Conservation (phyloP, 2,329 filamentous ascomycete species). For the Lecanicillium sp. region DNA sequence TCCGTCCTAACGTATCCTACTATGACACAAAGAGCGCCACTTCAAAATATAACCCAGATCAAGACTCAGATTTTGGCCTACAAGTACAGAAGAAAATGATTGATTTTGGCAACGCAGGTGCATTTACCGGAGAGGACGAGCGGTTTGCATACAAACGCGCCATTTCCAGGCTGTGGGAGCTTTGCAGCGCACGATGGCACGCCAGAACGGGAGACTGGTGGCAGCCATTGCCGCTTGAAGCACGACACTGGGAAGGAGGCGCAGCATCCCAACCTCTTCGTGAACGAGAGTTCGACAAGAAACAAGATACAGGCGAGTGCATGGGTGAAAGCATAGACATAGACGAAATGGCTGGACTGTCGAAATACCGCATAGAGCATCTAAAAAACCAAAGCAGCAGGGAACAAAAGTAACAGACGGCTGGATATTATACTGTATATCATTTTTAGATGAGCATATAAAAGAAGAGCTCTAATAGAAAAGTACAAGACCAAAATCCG, state of each 20-base stretch:
- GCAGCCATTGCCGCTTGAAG: slow-evolving; percentile 56
- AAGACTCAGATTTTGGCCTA: slow-evolving; percentile 47
- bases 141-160: slow-evolving; percentile 74
- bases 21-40: slow-evolving; percentile 43
- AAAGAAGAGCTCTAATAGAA: slow-evolving; percentile 1
- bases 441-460: too few species aligned
- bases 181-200: slow-evolving; percentile 69
- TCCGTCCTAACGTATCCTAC: slow-evolving; percentile 68
- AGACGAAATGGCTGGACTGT: slow-evolving; percentile 29
- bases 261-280: slow-evolving; percentile 15
- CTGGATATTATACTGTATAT: too few species aligned
- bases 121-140: slow-evolving; percentile 74
- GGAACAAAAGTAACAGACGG: background rate
- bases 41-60: slow-evolving; percentile 44
- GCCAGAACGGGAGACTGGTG: slow-evolving; percentile 58
- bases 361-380: slow-evolving; percentile 27
- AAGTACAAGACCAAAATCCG: background rate
- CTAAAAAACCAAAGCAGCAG: slow-evolving; percentile 18
- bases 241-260: slow-evolving; percentile 57
- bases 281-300: slow-evolving; percentile 4
- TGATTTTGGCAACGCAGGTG: slow-evolving; percentile 61
- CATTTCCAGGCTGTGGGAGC: slow-evolving; percentile 70
- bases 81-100: slow-evolving; percentile 24
- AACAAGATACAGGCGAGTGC: slow-evolving; percentile 15
- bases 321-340: slow-evolving; percentile 26